Base-by-base conservation (phyloP, 306 rosid species). In the Dryas drummondii region DNA sequence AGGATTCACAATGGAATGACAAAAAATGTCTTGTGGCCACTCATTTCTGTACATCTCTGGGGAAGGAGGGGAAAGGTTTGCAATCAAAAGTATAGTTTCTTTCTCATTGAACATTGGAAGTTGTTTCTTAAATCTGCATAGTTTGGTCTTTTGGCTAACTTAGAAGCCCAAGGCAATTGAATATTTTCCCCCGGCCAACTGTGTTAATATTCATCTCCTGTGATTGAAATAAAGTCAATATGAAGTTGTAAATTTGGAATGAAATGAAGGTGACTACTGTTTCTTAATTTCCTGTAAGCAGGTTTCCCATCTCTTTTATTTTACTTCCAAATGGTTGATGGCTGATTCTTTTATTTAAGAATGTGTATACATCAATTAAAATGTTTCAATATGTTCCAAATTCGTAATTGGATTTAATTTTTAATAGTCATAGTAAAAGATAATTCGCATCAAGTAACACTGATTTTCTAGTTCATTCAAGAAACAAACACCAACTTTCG, bases 11-110 rank as follows among this genome's bases (percentile, higher is more conserved):
- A 6, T 9, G 22, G 17, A 32, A 77, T 51, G 60, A 64, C 78
- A 52, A 63, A 75, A 65, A 37, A 32, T 48, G 72, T 68, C 11
- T 47, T n/a, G 72, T 17, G 56, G 66, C 32, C 78, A 52, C 48
- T 46, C 61, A 63, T 44, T 61, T 74, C 73, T 82, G 86, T 72
- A 75, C 79, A 81, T 86, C 56, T 78, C 51, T 26, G 74, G 13
- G 12, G 17, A 47, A 9, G 37, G 16, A 59, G 78, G 76, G 69
- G 68, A 69, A 52, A 64, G 27, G 22, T 26, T 72, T 79, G 67
- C 68, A 52, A 19, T 66, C 52, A 44, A 27, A 73, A 55, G 62
- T 85, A 32, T 5, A 40, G 76, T 51, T 80, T 54, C 70, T 59
- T 73, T 52, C 27, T 74, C 40, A 7, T 68, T 63, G 19, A 51